Percentiles rank a stretch among this genome's conserved stretches.
Evolutionary conservation across 2,329 filamentous ascomycete species (phyloP).

Genomic region (Monosporascus sp.): DNA sequence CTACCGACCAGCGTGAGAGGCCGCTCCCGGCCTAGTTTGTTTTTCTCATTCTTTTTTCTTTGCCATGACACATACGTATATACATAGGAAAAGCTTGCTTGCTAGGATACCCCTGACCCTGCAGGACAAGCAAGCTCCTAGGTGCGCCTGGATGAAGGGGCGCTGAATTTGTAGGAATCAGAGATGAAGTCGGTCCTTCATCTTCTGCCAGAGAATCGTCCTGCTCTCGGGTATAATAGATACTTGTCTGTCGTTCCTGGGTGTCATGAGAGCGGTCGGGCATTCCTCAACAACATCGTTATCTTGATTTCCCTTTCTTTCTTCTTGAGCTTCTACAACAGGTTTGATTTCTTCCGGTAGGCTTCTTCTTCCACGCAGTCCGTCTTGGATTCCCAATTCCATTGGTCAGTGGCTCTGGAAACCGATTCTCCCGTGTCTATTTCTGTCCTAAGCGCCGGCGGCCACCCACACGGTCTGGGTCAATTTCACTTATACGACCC

Average conservation of each 20-base stretch:
- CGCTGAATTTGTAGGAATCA: neutral
- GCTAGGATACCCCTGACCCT: neutral
- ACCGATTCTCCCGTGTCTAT: conserved; percentile 9
- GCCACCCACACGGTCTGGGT: conserved; percentile 15
- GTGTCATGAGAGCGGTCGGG: neutral
- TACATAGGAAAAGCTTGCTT: neutral
- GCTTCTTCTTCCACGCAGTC: neutral
- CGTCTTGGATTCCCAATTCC: neutral
- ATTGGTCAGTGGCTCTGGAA: neutral
- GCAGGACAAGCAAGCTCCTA: neutral
- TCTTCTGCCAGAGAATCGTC: neutral
- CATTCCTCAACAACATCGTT: neutral
- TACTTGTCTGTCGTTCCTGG: too few relatives aligned
- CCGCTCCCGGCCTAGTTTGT: neutral
- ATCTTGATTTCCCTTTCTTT: neutral
- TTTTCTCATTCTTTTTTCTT: neutral
- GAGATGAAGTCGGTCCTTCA: neutral
- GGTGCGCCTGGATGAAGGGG: neutral
- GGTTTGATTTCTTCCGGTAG: neutral
- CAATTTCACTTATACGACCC: conserved; percentile 8
- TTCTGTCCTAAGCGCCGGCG: conserved; percentile 27
- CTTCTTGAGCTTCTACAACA: neutral
- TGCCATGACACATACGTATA: neutral
- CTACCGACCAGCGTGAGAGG: neutral
- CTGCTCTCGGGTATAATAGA: too few relatives aligned